A percentile compares a stretch with the other conserved stretches of the same genome.
phyloP scores from a whole-genome alignment of 1,139 yeast genomes.

The Nakaseomyces uthaithaninus region DNA sequence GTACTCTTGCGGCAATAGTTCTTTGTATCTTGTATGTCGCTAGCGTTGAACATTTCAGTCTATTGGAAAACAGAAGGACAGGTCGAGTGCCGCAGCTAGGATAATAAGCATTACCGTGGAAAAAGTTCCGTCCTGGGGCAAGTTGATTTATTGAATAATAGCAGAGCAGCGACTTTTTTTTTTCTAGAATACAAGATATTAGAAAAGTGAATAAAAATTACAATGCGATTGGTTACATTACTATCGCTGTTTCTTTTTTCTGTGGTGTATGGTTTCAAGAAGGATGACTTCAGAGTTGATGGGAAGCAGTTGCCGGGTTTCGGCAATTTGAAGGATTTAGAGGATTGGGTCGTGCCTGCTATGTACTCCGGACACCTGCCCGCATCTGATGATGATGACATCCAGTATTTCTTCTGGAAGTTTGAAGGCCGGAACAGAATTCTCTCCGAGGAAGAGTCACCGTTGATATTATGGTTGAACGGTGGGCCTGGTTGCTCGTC shows the following conservation, averaged over 20 bases:
- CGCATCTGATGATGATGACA: constrained; percentile 44
- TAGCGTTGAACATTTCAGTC: too few species aligned
- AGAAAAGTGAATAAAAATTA: not conserved
- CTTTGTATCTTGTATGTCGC: too few species aligned
- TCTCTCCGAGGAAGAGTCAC: constrained; percentile 16
- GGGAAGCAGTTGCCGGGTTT: constrained; percentile 30
- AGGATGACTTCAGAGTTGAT: constrained; percentile 19
- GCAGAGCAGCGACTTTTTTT: not conserved
- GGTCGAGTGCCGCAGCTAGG: too few species aligned
- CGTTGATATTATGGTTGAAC: constrained; percentile 76
- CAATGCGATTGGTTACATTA: not conserved
- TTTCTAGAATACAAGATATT: too few species aligned
- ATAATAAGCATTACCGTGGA: too few species aligned
- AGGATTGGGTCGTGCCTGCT: constrained; percentile 17
- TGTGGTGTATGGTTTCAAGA: constrained; percentile 1
- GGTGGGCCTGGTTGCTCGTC: constrained; percentile 99
- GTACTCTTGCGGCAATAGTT: too few species aligned
- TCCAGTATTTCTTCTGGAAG: constrained; percentile 78
- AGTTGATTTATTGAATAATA: too few species aligned
- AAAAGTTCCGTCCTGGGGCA: too few species aligned
- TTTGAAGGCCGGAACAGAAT: constrained; percentile 32
- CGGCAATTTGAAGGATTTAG: constrained; percentile 14
- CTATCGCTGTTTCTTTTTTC: not conserved
- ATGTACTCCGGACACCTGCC: constrained; percentile 69
- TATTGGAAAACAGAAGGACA: too few species aligned